Evolutionary conservation across 2,329 filamentous ascomycete genomes (phyloP), one percentile per base, ranked within the genome.

Genomic region (Trichoderma afroharzianum): DNA sequence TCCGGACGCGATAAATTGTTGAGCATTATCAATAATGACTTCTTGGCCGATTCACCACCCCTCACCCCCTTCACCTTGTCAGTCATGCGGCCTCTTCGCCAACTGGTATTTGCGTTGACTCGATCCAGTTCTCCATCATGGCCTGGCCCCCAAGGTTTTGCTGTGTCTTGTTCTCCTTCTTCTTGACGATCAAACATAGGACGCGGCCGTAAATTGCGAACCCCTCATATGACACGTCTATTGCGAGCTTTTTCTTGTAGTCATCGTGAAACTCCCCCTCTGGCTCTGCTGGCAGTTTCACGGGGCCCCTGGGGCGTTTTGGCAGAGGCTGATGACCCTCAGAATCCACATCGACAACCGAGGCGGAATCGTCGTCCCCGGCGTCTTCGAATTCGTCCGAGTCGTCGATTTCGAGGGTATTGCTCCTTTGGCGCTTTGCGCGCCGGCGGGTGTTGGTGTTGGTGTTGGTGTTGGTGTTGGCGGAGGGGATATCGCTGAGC

Each of bases 201-300:
- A 97, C 94, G 76, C 94, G 92, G 12, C 96, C 94, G 82, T 97
- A 97, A 78, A 99, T 98, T 76, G 92, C 93, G 82, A 98, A 98
- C 9, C 96, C 95, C 77, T 98, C 94, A 82, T 98, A 99, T 15
- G 90, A 91, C 30, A 95, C 96, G 73, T 92, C 91, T 84, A 98
- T 88, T 24, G 88, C 89, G 76, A 97, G 83, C 81, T 98, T 98
- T 85, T 99, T 98, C 83, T 98, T 97, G 78, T 97, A 92, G 71
- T 92, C 90, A 11, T 80, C 79, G 21, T 79, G 79, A 71, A 82
- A 28, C 77, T 77, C 61, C 28, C 66, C 66, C 55, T 68, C 66
- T 28, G 68, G 73, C 63, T 78, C 77, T 39, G 74, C 75, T 62
- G 78, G 79, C 9, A 68, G 74, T 39, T 70, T 76, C 36, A 73